Evolutionary conservation across 345 rosid genomes (phyloP).

Genomic region (Xanthoceras sorbifolium): DNA sequence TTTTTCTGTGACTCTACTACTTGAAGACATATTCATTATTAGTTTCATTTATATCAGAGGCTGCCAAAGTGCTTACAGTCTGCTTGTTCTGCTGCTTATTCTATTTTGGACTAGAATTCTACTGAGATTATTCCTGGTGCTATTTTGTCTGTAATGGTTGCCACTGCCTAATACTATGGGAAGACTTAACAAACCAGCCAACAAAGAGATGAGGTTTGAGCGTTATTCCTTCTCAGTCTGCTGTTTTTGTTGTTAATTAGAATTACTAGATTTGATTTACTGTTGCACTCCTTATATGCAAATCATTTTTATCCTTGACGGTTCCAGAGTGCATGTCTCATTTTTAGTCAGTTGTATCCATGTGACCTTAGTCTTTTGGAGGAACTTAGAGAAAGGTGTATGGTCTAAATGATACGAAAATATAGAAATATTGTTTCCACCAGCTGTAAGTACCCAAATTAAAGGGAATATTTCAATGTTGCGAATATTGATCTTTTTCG

Average conservation of each 20-base stretch:
- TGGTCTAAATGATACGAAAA: too few relatives aligned
- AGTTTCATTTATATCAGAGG: background rate
- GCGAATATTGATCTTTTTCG: too few relatives aligned
- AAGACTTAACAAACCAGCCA: background rate
- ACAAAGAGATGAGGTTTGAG: background rate
- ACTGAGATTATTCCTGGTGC: too few relatives aligned
- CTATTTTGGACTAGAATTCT: too few relatives aligned
- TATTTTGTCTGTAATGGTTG: too few relatives aligned
- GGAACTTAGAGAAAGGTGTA: background rate
- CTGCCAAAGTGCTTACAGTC: background rate
- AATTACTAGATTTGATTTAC: background rate
- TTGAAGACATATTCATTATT: background rate
- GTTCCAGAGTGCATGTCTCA: background rate
- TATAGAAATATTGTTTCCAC: too few relatives aligned
- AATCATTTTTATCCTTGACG: too few relatives aligned
- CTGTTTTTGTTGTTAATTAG: background rate
- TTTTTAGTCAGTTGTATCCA: background rate
- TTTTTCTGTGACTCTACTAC: background rate
- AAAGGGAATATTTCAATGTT: too few relatives aligned
- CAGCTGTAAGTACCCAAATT: too few relatives aligned
- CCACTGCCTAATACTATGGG: too few relatives aligned
- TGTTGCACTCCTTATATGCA: too few relatives aligned
- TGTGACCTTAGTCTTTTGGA: background rate
- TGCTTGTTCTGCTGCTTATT: too few relatives aligned
- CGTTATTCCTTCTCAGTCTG: background rate